phyloP scores from a whole-genome alignment of 768 basidiomycete species.

The Punctularia strigosozonata region DNA sequence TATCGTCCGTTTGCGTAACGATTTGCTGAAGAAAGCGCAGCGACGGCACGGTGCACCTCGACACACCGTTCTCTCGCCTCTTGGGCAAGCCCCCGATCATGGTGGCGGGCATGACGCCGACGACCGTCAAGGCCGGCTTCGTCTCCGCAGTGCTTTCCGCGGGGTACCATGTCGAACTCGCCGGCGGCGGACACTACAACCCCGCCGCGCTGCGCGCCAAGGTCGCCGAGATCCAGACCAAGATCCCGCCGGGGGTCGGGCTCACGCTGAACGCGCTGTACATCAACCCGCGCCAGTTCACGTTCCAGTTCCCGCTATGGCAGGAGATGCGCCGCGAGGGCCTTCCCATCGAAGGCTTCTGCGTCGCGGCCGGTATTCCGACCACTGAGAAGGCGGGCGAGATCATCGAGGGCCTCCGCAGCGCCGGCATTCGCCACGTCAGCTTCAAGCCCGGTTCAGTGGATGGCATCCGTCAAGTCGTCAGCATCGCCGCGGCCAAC shows the following conservation, averaged over 20 bases:
- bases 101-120: constrained; percentile 99
- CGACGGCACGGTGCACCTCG: constrained; percentile 85
- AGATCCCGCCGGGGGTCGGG: constrained; percentile 81
- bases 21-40: constrained; percentile 26
- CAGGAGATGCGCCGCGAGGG: constrained; percentile 95
- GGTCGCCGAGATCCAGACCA: constrained; percentile 82
- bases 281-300: constrained; percentile 96
- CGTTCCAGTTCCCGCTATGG: constrained; percentile 97
- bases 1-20: neutral
- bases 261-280: constrained; percentile 92
- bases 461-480: constrained; percentile 93
- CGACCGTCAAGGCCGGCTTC: constrained; percentile 91
- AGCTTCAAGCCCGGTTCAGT: constrained; percentile 98
- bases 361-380: constrained; percentile 95
- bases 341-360: constrained; percentile 95
- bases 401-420: constrained; percentile 76
- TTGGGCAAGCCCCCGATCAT: constrained; percentile 96
- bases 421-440: constrained; percentile 88
- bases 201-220: constrained; percentile 79
- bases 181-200: constrained; percentile 97
- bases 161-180: constrained; percentile 93
- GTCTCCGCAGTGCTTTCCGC: constrained; percentile 88
- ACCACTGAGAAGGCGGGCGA: constrained; percentile 94
- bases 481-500: constrained; percentile 90
- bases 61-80: constrained; percentile 93